phyloP scores from a whole-genome alignment of 306 rosid genomes.

The Hippophae gyantsensis region DNA sequence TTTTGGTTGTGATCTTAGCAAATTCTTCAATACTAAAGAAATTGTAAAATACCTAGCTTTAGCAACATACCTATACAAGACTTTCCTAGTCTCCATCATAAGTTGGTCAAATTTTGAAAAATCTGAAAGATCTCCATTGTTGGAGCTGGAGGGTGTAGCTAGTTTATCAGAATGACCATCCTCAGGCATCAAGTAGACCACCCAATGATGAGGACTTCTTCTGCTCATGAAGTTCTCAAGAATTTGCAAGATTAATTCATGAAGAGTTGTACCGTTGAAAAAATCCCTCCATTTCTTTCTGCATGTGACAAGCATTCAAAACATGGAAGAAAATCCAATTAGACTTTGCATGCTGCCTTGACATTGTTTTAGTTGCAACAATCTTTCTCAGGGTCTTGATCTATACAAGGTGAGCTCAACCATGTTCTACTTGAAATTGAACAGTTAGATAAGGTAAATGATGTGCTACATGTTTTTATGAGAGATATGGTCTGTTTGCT shows the following conservation, averaged over 20 bases:
- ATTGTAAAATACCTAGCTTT: conserved; percentile 4
- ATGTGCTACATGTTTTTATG: too few species aligned
- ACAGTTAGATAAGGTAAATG: background rate
- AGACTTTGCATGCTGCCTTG: background rate
- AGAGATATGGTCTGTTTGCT: too few species aligned
- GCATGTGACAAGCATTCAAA: conserved; percentile 30
- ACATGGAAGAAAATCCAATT: conserved; percentile 8
- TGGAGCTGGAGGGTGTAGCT: conserved; percentile 26
- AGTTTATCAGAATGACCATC: conserved; percentile 25
- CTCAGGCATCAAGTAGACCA: conserved; percentile 70
- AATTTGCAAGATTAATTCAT: conserved; percentile 49
- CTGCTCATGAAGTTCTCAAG: conserved; percentile 58
- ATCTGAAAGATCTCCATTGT: conserved; percentile 26
- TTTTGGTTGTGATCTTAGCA: background rate
- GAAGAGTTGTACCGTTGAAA: conserved; percentile 52
- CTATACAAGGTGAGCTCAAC: background rate
- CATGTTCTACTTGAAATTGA: background rate
- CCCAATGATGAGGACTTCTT: conserved; percentile 65
- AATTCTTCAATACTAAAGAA: conserved; percentile 10
- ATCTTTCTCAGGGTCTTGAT: background rate
- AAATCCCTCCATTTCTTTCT: conserved; percentile 64
- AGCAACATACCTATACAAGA: conserved; percentile 59
- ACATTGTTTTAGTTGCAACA: background rate
- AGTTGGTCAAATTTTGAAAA: conserved; percentile 62
- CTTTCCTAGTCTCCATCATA: conserved; percentile 64